A percentile compares a stretch with the other conserved stretches of the same genome.
phyloP scores from a whole-genome alignment of 352 stramenopile genomes.

The Heterotrichella gracilis region DNA sequence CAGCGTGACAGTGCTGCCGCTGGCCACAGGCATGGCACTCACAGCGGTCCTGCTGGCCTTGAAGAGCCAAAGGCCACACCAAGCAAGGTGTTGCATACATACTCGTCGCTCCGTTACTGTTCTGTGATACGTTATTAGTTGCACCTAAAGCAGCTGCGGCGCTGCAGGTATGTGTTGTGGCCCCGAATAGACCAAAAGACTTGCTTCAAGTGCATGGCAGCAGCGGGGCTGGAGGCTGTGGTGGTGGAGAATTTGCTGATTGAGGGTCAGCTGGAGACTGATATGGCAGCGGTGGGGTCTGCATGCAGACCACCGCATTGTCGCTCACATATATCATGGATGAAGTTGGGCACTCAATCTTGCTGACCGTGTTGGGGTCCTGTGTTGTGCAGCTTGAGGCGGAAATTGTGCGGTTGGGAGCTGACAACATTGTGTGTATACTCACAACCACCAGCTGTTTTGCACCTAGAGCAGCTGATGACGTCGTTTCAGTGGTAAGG shows the following conservation, averaged over 20 bases:
- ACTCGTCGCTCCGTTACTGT: too few relatives aligned
- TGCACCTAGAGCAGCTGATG: constrained; percentile 64
- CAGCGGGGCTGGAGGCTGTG: constrained; percentile 52
- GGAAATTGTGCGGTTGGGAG: constrained; percentile 30
- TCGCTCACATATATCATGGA: too few relatives aligned
- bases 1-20: constrained; percentile 54
- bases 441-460: constrained; percentile 94
- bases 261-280: too few relatives aligned
- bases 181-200: constrained; percentile 93
- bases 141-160: neutral
- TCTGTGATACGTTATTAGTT: too few relatives aligned
- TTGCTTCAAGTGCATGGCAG: constrained; percentile 81
- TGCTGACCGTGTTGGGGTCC: too few relatives aligned
- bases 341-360: too few relatives aligned
- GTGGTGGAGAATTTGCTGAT: constrained; percentile 48
- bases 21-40: constrained; percentile 84
- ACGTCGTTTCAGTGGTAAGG: constrained; percentile 57
- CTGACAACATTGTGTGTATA: constrained; percentile 46
- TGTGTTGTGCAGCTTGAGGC: too few relatives aligned
- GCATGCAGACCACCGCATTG: too few relatives aligned
- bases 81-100: too few relatives aligned
- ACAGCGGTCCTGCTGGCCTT: constrained; percentile 49
- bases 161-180: constrained; percentile 39
- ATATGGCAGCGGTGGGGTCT: too few relatives aligned
- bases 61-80: constrained; percentile 13